Evolutionary conservation across 2,329 filamentous ascomycete species (phyloP), one percentile per base, ranked within the genome.

Genomic region (Amauroascus niger): DNA sequence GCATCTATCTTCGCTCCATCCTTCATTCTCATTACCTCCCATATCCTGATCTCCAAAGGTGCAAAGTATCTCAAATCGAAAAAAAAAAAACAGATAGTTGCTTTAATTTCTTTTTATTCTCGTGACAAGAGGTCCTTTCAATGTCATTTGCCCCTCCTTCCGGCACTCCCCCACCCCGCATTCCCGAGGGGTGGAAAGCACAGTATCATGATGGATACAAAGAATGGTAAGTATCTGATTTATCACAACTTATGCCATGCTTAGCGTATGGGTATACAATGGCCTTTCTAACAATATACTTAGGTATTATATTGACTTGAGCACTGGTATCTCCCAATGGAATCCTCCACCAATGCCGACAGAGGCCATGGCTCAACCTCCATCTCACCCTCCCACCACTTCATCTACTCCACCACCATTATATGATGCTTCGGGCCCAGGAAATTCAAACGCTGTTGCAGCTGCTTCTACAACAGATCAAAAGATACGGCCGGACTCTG

Each of bases 291-390:
- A 49, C 35, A 18, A 41, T 28, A 40, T 40, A 16, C 26, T 49
- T 58, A 88, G 85, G 84, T 95, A 93, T 79, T 96, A 87, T 73
- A 86, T 95, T 57, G 93, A 96, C 73, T 80, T 86, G 57, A 80
- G 83, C 69, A 95, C 89, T 59, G 93, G 93, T 64, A 79, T 86
- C 66, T 95, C 90, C 4, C 86, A 91, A 77, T 96, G 90, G 90
- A 86, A 95, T 3, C 84, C 69, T 52, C 50, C 54, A 3, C 39
- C 49, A n/a, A 26, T 49, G 37, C 49, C 56, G 5, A 63, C 67
- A 46, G 65, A 69, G 35, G 61, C 68, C 43, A 65, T 74, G 1
- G 28, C 3, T 6, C 43, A 30, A 32, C 43, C 11, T 45, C 66
- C 74, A 1, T n/a, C 2, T 2, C 43, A 32, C 7, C 43, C 24